phyloP scores from a whole-genome alignment of 2,329 filamentous ascomycete genomes.

The Massarina eburnea region DNA sequence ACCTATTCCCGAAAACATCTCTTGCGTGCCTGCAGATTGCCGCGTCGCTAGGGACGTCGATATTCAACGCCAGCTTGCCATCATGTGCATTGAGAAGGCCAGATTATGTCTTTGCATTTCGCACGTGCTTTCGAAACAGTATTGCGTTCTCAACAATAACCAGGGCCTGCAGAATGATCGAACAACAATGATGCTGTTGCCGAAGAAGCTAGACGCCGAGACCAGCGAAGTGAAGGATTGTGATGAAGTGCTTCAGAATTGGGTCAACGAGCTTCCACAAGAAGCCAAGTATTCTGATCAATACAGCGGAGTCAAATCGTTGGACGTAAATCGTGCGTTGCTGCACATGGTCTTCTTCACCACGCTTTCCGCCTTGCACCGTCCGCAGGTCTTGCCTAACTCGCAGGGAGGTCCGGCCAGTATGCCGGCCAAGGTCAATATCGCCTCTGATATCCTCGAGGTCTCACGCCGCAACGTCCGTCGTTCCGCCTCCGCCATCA shows the following conservation, averaged over 20 bases:
- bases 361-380: constrained; percentile 85
- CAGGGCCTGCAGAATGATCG: constrained; percentile 70
- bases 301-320: constrained; percentile 60
- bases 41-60: constrained; percentile 68
- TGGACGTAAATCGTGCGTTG: constrained; percentile 76
- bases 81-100: constrained; percentile 89
- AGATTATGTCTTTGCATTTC: constrained; percentile 88
- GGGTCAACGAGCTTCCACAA: constrained; percentile 71
- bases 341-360: constrained; percentile 94
- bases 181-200: constrained; percentile 84
- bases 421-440: constrained; percentile 42
- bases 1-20: constrained; percentile 66
- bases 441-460: constrained; percentile 70
- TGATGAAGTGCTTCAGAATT: constrained; percentile 75
- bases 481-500: constrained; percentile 82
- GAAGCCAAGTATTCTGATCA: constrained; percentile 70
- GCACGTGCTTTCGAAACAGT: constrained; percentile 85
- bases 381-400: constrained; percentile 84
- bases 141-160: constrained; percentile 85
- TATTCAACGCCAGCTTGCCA: constrained; percentile 76
- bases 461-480: constrained; percentile 81
- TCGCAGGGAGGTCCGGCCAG: constrained; percentile 56
- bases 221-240: constrained; percentile 76
- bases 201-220: constrained; percentile 84
- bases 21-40: constrained; percentile 70